Evolutionary conservation across 306 rosid species (phyloP).

Genomic region (Rosa persica): DNA sequence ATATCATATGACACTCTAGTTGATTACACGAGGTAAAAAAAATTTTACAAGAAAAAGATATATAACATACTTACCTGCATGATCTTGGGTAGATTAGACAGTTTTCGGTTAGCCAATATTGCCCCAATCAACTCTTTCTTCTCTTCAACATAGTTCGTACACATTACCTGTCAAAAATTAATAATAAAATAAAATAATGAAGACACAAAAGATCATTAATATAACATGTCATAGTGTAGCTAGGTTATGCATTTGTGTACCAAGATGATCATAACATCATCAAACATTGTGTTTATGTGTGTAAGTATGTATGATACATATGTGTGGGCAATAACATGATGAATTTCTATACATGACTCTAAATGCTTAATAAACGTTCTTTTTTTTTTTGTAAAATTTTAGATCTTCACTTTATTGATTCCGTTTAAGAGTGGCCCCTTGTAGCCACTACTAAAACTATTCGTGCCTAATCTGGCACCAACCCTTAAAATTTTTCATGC

Average conservation of each 20-base stretch:
- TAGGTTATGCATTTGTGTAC: no score
- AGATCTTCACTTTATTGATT: no score
- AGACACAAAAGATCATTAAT: not conserved
- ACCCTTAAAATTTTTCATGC: no score
- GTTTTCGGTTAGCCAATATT: constrained; percentile 41
- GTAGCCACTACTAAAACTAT: no score
- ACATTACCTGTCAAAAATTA: constrained; percentile 51
- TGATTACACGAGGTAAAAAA: no score
- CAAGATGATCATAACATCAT: no score
- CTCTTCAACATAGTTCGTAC: constrained; percentile 40
- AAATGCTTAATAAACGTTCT: no score
- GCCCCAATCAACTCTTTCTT: constrained; percentile 50
- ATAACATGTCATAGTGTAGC: not conserved
- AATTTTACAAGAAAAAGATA: no score
- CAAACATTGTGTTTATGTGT: not conserved
- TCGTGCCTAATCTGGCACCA: no score
- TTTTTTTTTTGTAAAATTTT: no score
- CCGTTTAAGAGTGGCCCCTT: no score
- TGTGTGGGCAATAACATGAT: not conserved
- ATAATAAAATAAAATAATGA: not conserved
- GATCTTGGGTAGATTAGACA: constrained; percentile 50
- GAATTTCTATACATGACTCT: not conserved
- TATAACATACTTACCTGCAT: constrained; percentile 28
- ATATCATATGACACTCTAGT: no score
- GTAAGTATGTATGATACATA: not conserved